Percentiles rank a stretch among this genome's conserved stretches.
Evolutionary conservation across 192 early-diverging fungal species (phyloP).

Genomic region (Allomyces macrogynus): DNA sequence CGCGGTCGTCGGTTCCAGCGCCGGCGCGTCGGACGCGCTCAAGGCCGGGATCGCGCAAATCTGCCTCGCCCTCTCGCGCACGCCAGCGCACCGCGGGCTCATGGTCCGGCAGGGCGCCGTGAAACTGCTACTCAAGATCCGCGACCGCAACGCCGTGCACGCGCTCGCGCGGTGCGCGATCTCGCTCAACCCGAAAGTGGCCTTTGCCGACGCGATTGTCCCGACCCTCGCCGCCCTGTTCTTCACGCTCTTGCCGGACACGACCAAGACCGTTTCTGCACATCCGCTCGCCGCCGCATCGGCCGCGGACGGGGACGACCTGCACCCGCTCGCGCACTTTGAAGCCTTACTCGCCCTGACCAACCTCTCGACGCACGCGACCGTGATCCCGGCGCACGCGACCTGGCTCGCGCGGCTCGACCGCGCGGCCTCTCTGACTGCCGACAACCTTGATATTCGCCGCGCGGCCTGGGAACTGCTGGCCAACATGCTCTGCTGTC

Average conservation of each 20-base stretch:
- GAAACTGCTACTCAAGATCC: background rate
- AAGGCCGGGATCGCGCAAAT: background rate
- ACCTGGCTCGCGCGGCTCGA: background rate
- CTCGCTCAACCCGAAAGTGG: background rate
- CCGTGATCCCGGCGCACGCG: background rate
- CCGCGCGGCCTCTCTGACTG: background rate
- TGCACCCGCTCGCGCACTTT: background rate
- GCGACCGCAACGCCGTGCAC: background rate
- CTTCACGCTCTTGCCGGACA: background rate
- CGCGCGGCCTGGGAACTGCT: background rate
- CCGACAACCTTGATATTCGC: background rate
- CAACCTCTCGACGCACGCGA: background rate
- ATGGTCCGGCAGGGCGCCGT: background rate
- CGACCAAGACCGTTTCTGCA: no score
- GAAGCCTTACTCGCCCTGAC: background rate
- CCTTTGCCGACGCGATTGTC: background rate
- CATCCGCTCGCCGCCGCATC: background rate
- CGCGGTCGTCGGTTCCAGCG: background rate
- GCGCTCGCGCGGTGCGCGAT: background rate
- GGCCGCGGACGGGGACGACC: background rate
- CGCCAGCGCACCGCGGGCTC: background rate
- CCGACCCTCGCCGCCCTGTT: background rate
- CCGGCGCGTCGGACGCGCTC: background rate
- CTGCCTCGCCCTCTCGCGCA: background rate
- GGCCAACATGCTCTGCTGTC: background rate